phyloP scores from a whole-genome alignment of 2,329 filamentous ascomycete genomes.

The Penicillium carneum region DNA sequence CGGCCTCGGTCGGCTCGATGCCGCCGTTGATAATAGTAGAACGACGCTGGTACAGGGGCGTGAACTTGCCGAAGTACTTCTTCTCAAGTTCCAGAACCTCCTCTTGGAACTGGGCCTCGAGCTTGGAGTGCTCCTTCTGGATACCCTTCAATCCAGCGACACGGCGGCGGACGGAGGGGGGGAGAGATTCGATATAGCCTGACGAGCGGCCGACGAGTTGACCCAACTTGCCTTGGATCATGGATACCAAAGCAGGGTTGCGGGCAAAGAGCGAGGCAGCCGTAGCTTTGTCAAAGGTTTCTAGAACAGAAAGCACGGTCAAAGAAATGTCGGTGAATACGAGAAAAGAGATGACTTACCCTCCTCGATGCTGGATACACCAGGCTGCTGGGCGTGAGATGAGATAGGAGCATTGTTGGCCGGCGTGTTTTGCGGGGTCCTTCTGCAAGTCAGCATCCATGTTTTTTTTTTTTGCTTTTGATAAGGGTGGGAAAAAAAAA shows the following conservation, averaged over 20 bases:
- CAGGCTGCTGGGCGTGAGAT: conserved; percentile 94
- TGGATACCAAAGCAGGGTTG: conserved; percentile 90
- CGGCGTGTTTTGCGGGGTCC: conserved; percentile 97
- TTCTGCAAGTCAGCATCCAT: conserved; percentile 52
- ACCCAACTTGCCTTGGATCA: conserved; percentile 97
- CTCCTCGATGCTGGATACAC: conserved; percentile 94
- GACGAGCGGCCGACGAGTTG: conserved; percentile 93
- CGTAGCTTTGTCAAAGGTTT: conserved; percentile 85
- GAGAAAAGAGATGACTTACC: conserved; percentile 65
- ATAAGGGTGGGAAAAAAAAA: conserved; percentile 20
- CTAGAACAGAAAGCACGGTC: conserved; percentile 57
- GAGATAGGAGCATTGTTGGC: conserved; percentile 95
- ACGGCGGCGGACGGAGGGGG: conserved; percentile 84
- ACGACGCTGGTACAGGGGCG: conserved; percentile 94
- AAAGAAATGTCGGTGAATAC: conserved; percentile 14
- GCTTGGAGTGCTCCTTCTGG: conserved; percentile 97
- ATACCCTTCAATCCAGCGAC: conserved; percentile 96
- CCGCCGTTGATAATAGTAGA: conserved; percentile 88
- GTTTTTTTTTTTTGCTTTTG: conserved; percentile 32
- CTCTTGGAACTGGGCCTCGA: conserved; percentile 98
- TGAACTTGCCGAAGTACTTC: conserved; percentile 99
- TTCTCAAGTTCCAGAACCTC: conserved; percentile 98
- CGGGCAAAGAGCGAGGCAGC: conserved; percentile 93
- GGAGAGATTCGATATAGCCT: conserved; percentile 96
- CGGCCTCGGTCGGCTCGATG: conserved; percentile 82